Evolutionary conservation across 75 land plant species (phyloP).

Genomic region (Ceratopteris richardii): DNA sequence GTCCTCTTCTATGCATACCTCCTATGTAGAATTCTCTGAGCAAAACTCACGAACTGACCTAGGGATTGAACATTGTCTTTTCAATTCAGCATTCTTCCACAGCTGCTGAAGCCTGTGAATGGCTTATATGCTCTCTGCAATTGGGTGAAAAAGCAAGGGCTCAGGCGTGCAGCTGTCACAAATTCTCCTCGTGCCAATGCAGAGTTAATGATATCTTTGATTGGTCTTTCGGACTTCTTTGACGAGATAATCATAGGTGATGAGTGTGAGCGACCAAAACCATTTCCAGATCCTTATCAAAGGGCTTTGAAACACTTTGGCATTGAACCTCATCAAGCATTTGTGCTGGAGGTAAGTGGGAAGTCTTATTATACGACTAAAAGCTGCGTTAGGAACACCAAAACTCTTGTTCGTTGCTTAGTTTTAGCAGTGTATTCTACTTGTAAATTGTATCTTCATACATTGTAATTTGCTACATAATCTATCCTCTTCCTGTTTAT

Average conservation of each 20-base stretch:
- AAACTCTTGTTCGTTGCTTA: too few relatives aligned
- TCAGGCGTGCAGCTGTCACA: constrained; percentile 86
- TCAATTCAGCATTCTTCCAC: constrained; percentile 36
- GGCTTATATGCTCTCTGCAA: constrained; percentile 51
- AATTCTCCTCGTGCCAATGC: constrained; percentile 92
- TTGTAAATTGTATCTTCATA: too few relatives aligned
- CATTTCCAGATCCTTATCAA: constrained; percentile 89
- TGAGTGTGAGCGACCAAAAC: constrained; percentile 84
- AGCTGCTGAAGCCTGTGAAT: constrained; percentile 47
- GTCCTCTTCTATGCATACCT: too few relatives aligned
- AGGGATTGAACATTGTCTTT: not conserved
- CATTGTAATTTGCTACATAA: too few relatives aligned
- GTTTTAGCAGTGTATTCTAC: too few relatives aligned
- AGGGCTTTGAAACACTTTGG: constrained; percentile 57
- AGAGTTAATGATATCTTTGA: constrained; percentile 74
- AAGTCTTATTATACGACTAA: too few relatives aligned
- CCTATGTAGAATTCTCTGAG: too few relatives aligned
- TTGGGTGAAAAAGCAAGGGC: constrained; percentile 69
- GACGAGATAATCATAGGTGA: constrained; percentile 46
- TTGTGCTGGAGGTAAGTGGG: constrained; percentile 80
- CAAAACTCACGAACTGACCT: too few relatives aligned
- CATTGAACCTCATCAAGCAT: constrained; percentile 55
- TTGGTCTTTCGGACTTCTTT: constrained; percentile 72
- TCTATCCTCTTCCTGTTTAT: too few relatives aligned
- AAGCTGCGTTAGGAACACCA: too few relatives aligned